A percentile compares a stretch with the other conserved stretches of the same genome.
Conservation (phyloP, 768 basidiomycete genomes). For the Atractiella rhizophila region DNA sequence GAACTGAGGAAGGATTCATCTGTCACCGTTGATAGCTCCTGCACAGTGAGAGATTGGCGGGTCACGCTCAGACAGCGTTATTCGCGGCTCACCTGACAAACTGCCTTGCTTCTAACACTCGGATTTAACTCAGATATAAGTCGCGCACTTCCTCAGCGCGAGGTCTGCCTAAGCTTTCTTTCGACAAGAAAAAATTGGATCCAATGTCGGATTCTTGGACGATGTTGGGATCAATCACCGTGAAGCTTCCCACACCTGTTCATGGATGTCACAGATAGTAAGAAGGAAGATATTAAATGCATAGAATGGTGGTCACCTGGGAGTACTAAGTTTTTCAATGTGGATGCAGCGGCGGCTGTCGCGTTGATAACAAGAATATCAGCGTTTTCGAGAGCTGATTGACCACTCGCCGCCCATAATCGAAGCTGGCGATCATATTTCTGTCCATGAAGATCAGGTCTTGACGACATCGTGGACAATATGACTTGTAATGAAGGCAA, state of each 20-base stretch:
- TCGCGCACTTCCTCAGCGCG: conserved; percentile 56
- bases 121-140: conserved; percentile 66
- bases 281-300: background rate
- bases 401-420: conserved; percentile 81
- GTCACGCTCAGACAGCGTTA: no score
- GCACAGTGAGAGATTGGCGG: background rate
- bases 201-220: conserved; percentile 57
- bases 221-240: conserved; percentile 44
- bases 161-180: conserved; percentile 46
- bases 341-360: conserved; percentile 59
- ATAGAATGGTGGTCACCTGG: conserved; percentile 29
- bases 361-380: conserved; percentile 56
- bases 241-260: conserved; percentile 65
- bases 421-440: no score
- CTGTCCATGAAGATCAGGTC: no score
- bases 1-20: conserved; percentile 26
- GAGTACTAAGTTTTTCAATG: conserved; percentile 86
- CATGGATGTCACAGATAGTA: background rate
- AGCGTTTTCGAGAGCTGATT: conserved; percentile 60
- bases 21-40: conserved; percentile 24
- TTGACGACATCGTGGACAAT: no score
- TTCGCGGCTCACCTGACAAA: conserved; percentile 27
- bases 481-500: no score
- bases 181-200: conserved; percentile 87
- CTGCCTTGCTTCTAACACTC: conserved; percentile 44